Percentiles rank a stretch among this genome's conserved stretches.
Evolutionary conservation across 2,329 filamentous ascomycete genomes (phyloP).

Genomic region (Cladophialophora exuberans): DNA sequence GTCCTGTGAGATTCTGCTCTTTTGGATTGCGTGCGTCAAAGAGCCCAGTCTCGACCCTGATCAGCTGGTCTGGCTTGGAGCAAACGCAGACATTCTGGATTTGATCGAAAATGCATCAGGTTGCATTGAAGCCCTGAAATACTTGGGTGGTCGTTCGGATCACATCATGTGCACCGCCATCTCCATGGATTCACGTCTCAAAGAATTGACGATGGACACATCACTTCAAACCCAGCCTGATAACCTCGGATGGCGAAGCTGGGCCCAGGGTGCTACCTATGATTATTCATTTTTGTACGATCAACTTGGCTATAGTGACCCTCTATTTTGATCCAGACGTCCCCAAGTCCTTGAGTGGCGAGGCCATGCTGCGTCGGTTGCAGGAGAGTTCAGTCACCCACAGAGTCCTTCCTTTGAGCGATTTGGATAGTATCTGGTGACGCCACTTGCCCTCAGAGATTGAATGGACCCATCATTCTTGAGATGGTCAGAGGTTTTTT

Average conservation of each 20-base stretch:
- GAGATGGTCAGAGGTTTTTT: not conserved
- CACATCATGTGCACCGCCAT: not conserved
- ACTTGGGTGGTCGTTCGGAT: not conserved
- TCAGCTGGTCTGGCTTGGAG: constrained; percentile 8
- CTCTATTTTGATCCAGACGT: too few relatives aligned
- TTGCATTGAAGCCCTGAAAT: not conserved
- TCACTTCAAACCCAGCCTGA: not conserved
- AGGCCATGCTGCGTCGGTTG: too few relatives aligned
- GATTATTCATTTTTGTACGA: too few relatives aligned
- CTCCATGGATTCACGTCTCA: not conserved
- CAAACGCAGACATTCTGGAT: constrained; percentile 1
- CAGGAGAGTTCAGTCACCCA: too few relatives aligned
- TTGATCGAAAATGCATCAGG: not conserved
- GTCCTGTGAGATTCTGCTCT: constrained; percentile 9
- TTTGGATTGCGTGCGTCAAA: constrained; percentile 13
- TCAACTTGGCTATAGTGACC: too few relatives aligned
- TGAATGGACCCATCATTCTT: too few relatives aligned
- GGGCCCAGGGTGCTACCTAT: not conserved
- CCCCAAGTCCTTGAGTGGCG: too few relatives aligned
- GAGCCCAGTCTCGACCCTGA: constrained; percentile 11
- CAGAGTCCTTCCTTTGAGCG: too few relatives aligned
- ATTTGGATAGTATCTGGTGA: too few relatives aligned
- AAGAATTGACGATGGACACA: not conserved
- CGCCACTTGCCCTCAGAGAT: too few relatives aligned
- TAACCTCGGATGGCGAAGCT: not conserved